These are phyloP conservation scores for Aureobasidium sp. DNA, from an alignment of 2,329 filamentous ascomycete genomes.

Conservation along the genomic window DNA sequence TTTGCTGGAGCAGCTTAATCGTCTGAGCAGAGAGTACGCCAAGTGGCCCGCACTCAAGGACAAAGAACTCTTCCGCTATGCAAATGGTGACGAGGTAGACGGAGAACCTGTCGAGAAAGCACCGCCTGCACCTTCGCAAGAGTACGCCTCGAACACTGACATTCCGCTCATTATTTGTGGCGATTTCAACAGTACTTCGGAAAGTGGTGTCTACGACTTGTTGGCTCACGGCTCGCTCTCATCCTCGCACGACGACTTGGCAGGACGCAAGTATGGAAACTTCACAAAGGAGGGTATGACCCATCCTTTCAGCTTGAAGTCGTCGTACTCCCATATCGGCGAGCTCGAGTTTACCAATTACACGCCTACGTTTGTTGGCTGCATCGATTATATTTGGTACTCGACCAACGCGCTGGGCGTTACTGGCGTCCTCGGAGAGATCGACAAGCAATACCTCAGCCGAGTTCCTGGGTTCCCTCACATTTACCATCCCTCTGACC, in stretches of 20 bases:
- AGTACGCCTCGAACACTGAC: constrained; percentile 78
- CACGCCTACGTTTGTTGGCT: constrained; percentile 82
- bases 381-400: constrained; percentile 98
- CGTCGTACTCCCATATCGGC: constrained; percentile 76
- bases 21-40: constrained; percentile 77
- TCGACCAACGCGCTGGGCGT: constrained; percentile 84
- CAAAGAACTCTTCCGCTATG: constrained; percentile 51
- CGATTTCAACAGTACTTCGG: constrained; percentile 87
- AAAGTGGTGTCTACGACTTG: constrained; percentile 87
- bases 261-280: constrained; percentile 78
- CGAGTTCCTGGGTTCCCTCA: constrained; percentile 87
- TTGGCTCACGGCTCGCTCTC: constrained; percentile 72
- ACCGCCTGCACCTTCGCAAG: constrained; percentile 68
- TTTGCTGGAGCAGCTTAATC: constrained; percentile 83
- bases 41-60: constrained; percentile 74
- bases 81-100: constrained; percentile 44
- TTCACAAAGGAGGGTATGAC: constrained; percentile 89
- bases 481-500: constrained; percentile 90
- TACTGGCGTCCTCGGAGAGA: constrained; percentile 74
- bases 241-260: constrained; percentile 73
- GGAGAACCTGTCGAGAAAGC: constrained; percentile 37
- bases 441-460: constrained; percentile 77
- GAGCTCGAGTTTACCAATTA: constrained; percentile 95
- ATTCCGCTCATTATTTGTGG: constrained; percentile 89
- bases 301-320: constrained; percentile 90